Evolutionary conservation across 2,329 filamentous ascomycete species (phyloP).

Genomic region (Ceratocystiopsis minuta): DNA sequence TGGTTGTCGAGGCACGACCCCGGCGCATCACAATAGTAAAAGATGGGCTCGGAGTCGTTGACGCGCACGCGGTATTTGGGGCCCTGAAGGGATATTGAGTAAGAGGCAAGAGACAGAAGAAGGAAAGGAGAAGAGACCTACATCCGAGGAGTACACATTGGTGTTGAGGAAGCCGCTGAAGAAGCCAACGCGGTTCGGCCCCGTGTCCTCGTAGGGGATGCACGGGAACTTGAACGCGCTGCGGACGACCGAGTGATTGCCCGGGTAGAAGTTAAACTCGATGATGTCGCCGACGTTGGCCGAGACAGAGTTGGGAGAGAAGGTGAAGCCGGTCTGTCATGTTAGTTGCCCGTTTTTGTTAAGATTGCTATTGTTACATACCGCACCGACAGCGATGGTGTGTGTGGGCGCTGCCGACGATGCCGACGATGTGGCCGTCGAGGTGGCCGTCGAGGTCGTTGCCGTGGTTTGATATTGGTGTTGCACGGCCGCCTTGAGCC

Average conservation of each 20-base stretch:
- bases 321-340: slow-evolving; percentile 16
- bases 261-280: slow-evolving; percentile 43
- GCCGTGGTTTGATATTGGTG: background rate
- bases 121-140: too few relatives aligned
- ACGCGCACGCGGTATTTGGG: slow-evolving; percentile 27
- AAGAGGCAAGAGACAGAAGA: too few relatives aligned
- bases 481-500: too few relatives aligned
- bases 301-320: slow-evolving; percentile 17
- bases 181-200: slow-evolving; percentile 30
- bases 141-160: slow-evolving; percentile 24
- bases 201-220: slow-evolving; percentile 39
- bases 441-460: background rate
- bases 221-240: slow-evolving; percentile 43
- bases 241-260: slow-evolving; percentile 45
- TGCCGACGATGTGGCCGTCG: background rate
- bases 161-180: slow-evolving; percentile 32
- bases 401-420: slow-evolving; percentile 1
- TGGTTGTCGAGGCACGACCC: slow-evolving; percentile 44
- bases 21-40: slow-evolving; percentile 52
- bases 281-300: slow-evolving; percentile 30
- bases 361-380: background rate
- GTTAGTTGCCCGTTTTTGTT: background rate
- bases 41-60: slow-evolving; percentile 45
- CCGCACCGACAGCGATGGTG: slow-evolving; percentile 3
- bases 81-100: slow-evolving; percentile 7